phyloP scores from a whole-genome alignment of 2,329 filamentous ascomycete species.

The Botrytis deweyae region DNA sequence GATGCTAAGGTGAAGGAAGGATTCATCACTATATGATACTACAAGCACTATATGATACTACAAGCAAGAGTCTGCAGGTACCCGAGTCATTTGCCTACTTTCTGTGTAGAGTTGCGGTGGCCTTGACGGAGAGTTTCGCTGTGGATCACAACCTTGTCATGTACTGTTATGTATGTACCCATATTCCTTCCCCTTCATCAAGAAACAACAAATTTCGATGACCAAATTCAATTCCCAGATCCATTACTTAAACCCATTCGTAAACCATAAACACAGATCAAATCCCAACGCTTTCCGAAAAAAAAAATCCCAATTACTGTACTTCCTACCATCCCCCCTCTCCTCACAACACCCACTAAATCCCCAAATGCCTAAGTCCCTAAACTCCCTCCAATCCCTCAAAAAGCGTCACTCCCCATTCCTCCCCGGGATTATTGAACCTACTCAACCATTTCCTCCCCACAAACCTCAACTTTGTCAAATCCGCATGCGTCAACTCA shows the following conservation, averaged over 20 bases:
- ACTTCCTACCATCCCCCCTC: background rate
- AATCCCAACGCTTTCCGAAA: background rate
- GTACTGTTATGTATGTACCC: background rate
- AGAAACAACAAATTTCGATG: too few relatives aligned
- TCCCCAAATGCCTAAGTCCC: background rate
- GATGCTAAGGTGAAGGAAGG: rapidly evolving
- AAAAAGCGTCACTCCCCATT: constrained; percentile 40
- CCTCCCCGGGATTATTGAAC: constrained; percentile 38
- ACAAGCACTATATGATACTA: background rate
- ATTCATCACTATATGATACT: background rate
- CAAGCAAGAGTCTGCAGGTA: background rate
- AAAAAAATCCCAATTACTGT: background rate
- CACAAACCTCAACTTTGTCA: constrained; percentile 41
- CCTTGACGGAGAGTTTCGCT: background rate
- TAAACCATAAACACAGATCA: background rate
- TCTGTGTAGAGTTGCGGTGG: background rate
- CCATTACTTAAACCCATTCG: background rate
- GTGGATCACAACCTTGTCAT: rapidly evolving
- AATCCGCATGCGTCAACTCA: constrained; percentile 40
- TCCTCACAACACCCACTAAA: background rate
- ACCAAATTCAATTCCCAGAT: background rate
- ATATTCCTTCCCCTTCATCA: background rate
- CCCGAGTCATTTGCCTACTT: background rate
- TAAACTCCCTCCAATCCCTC: constrained; percentile 18
- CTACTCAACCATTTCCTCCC: constrained; percentile 38